Conservation (phyloP, 495 filamentous ascomycete species). For the Aspergillus baeticus region DNA sequence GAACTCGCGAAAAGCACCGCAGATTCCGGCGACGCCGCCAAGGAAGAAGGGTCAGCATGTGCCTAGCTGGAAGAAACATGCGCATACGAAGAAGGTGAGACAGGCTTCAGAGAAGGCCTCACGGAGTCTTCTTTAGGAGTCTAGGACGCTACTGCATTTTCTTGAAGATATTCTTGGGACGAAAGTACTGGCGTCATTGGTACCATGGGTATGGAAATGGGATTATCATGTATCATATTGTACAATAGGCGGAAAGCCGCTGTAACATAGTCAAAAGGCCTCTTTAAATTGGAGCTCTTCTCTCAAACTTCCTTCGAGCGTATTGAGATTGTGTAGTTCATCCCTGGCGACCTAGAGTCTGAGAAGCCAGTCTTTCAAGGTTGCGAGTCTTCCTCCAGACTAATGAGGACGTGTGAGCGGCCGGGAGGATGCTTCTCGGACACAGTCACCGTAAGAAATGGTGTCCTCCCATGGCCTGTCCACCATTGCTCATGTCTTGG, state of each 20-base stretch:
- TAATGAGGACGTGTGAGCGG: no score
- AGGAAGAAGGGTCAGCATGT: conserved; percentile 43
- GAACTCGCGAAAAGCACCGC: conserved; percentile 5
- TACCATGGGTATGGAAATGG: not conserved
- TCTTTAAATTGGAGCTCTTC: conserved; percentile 16
- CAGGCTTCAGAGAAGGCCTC: conserved; percentile 39
- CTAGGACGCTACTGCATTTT: not conserved
- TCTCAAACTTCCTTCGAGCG: conserved; percentile 8
- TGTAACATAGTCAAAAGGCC: conserved; percentile 11
- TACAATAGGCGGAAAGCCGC: conserved; percentile 14
- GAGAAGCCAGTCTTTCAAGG: no score
- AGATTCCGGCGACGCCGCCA: conserved; percentile 19
- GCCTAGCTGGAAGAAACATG: conserved; percentile 48
- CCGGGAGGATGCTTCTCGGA: no score
- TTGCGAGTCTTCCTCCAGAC: no score
- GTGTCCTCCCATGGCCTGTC: no score
- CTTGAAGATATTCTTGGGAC: not conserved
- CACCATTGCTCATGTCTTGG: no score
- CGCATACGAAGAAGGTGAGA: conserved; percentile 42
- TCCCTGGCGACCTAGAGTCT: no score
- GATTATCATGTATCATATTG: conserved; percentile 20
- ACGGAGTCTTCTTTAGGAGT: conserved; percentile 15
- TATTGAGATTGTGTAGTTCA: not conserved
- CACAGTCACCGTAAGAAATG: no score
- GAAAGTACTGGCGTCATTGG: conserved; percentile 4